Conservation (phyloP, 352 stramenopile species). For the Pythium scleroteichum region DNA sequence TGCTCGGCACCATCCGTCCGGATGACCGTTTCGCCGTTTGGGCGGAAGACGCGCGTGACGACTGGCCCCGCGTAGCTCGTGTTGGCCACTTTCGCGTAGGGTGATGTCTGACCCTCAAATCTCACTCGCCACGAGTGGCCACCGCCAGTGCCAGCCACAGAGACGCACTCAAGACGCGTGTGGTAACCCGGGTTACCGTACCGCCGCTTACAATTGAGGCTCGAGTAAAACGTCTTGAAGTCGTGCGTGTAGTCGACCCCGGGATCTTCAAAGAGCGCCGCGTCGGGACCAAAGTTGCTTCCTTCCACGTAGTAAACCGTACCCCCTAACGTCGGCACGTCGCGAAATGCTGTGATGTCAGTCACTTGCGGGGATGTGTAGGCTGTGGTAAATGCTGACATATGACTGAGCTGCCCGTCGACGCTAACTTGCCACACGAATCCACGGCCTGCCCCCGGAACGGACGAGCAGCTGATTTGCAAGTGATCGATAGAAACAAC, state of each 20-base stretch:
- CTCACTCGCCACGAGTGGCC: slow-evolving; percentile 46
- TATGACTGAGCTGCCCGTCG: slow-evolving; percentile 33
- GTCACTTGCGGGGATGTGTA: slow-evolving; percentile 42
- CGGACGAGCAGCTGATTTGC: slow-evolving; percentile 37
- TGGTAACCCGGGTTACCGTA: slow-evolving; percentile 43
- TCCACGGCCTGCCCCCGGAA: slow-evolving; percentile 34
- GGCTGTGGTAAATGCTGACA: slow-evolving; percentile 15
- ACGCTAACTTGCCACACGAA: slow-evolving; percentile 47
- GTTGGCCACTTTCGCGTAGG: slow-evolving; percentile 31
- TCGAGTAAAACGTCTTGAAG: slow-evolving; percentile 31
- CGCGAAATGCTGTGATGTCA: slow-evolving; percentile 44
- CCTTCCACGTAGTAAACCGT: slow-evolving; percentile 52
- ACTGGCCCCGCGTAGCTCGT: slow-evolving; percentile 60
- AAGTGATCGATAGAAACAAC: slow-evolving; percentile 43
- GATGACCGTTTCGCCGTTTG: slow-evolving; percentile 45
- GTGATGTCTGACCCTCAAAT: slow-evolving; percentile 40
- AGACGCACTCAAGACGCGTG: slow-evolving; percentile 53
- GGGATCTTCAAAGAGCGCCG: slow-evolving; percentile 43
- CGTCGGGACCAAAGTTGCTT: slow-evolving; percentile 51
- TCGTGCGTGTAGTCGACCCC: slow-evolving; percentile 56
- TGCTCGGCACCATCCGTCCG: slow-evolving; percentile 50
- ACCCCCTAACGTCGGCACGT: slow-evolving; percentile 44
- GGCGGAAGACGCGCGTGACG: slow-evolving; percentile 53
- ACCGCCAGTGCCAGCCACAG: slow-evolving; percentile 44
- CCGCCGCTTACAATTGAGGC: slow-evolving; percentile 54